phyloP scores from a whole-genome alignment of 225 moss, liverwort and hornwort genomes.

The Physcomitrellopsis africana region DNA sequence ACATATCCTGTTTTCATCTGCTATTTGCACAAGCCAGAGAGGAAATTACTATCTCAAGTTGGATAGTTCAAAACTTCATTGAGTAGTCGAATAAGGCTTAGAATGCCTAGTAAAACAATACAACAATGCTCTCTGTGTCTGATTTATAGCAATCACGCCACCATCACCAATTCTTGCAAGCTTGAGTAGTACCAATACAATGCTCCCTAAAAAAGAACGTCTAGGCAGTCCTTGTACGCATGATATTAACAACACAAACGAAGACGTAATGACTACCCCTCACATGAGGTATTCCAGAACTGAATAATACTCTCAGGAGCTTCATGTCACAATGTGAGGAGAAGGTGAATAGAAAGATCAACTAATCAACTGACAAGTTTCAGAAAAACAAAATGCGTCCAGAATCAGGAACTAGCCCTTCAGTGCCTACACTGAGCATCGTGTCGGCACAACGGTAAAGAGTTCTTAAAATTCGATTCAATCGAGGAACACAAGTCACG shows the following conservation, averaged over 20 bases:
- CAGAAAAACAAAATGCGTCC: background rate
- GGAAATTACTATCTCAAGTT: conserved; percentile 19
- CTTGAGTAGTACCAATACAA: conserved; percentile 1
- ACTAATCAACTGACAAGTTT: background rate
- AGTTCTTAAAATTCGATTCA: conserved; percentile 3
- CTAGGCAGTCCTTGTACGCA: background rate
- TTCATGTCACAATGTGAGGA: conserved; percentile 14
- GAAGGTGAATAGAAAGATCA: conserved; percentile 5
- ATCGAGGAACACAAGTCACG: conserved; percentile 7
- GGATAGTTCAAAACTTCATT: conserved; percentile 5
- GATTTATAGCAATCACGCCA: conserved; percentile 11
- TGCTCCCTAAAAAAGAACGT: background rate
- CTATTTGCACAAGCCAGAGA: conserved; percentile 32
- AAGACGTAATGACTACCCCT: background rate
- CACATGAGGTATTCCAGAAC: background rate
- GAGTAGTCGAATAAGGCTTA: background rate
- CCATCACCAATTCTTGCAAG: conserved; percentile 11
- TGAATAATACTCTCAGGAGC: conserved; percentile 3
- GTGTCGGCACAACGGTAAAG: background rate
- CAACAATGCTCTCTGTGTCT: background rate
- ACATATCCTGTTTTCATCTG: conserved; percentile 99
- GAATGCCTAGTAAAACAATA: conserved; percentile 7
- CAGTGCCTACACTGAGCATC: background rate
- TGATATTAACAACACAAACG: conserved; percentile 3
- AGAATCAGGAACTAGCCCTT: conserved; percentile 19